phyloP scores from a whole-genome alignment of 495 filamentous ascomycete species.

The Aspergillus biplanus region DNA sequence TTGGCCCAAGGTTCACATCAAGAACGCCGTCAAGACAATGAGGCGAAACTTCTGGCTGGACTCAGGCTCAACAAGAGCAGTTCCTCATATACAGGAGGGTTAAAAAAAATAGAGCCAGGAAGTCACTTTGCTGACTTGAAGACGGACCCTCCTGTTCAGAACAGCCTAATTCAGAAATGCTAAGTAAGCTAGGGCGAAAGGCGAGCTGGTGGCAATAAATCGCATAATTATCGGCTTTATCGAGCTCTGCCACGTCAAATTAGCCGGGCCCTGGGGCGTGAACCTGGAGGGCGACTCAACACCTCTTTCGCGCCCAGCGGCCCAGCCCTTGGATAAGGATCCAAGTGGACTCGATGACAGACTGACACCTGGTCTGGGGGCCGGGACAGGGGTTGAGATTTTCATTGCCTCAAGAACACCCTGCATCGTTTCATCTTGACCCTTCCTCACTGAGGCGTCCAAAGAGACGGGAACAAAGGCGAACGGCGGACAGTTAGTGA shows the following conservation, averaged over 20 bases:
- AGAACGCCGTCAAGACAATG: conserved; percentile 5
- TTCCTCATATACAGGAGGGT: background rate
- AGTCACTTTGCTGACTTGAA: background rate
- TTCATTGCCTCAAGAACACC: conserved; percentile 12
- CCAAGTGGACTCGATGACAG: background rate
- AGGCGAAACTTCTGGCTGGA: conserved; percentile 7
- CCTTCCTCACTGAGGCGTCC: conserved; percentile 5
- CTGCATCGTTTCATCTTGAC: conserved; percentile 26
- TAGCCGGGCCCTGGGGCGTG: conserved; percentile 7
- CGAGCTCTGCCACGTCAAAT: conserved; percentile 5
- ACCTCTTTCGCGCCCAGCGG: background rate
- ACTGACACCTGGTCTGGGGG: conserved; percentile 18
- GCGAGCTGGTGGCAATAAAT: conserved; percentile 3
- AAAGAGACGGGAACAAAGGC: background rate
- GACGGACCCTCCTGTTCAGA: background rate
- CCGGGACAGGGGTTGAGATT: conserved; percentile 14
- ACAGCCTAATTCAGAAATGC: conserved; percentile 7
- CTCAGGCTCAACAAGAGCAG: background rate
- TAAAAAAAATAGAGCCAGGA: background rate
- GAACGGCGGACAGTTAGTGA: background rate
- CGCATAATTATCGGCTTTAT: conserved; percentile 18
- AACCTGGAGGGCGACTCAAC: conserved; percentile 1
- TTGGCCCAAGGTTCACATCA: conserved; percentile 3
- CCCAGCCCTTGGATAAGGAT: background rate
- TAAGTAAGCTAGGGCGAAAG: background rate